Evolutionary conservation across 83 land plant genomes (phyloP), one percentile per base, ranked within the genome.

Genomic region (Larix sibirica): DNA sequence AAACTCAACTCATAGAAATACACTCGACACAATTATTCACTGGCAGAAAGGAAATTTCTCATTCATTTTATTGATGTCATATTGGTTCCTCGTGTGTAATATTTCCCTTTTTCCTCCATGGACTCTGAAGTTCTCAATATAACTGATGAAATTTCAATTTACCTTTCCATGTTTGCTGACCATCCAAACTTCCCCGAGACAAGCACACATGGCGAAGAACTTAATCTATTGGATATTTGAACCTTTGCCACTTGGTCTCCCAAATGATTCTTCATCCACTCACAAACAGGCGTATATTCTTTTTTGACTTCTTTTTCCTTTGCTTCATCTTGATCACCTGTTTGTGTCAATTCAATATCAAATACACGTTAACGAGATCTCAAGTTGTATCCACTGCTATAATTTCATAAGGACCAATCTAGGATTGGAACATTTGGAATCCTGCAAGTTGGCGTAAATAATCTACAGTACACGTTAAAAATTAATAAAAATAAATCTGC

Each of bases 161-260:
- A 97, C 99, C 99, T 96, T 86, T 98, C 99, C 99, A 98, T 98
- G 85, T 98, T 98, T 4, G 99, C 99, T n/a, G 99, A 98, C 99
- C 99, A 98, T 54, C 99, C 99, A 84, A 92, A 95, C 86, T 95
- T 98, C 67, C 99, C 99, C 71, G 99, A 92, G 71, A 98, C 99
- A 81, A 98, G 97, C 81, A 98, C 99, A 88, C 99, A 98, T 1
- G 99, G 99, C n/a, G 97, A 94, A 31, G 99, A 91, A 85, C 94
- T 95, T 20, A 96, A 81, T 74, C 99, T 95, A 85, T 93, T 96
- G 24, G 99, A 96, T 18, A 98, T 83, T 82, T 93, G 87, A 28
- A 98, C 99, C 80, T 96, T 98, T 9, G 99, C 95, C 6, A 96
- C 97, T 89, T 93, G 92, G 18, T 98, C 99, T 70, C 99, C 99